Evolutionary conservation across 257 asterid genomes (phyloP).

Genomic region (Cordia subcordata): DNA sequence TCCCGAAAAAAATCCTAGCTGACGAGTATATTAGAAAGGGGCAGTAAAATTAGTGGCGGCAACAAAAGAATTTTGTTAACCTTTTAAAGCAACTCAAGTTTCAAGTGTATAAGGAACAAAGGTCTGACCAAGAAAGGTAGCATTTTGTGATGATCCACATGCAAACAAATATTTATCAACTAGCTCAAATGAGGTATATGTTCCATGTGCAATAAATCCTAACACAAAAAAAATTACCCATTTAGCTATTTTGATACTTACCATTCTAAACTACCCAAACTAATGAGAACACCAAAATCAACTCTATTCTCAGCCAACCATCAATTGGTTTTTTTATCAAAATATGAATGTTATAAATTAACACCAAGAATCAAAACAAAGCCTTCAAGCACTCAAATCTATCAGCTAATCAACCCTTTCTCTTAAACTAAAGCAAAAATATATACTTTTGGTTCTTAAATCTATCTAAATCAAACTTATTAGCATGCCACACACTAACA

Average conservation of each 20-base stretch:
- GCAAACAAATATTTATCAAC: conserved; percentile 31
- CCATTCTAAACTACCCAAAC: background rate
- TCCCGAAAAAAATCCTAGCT: conserved; percentile 26
- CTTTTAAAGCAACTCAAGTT: conserved; percentile 25
- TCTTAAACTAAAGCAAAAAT: no score
- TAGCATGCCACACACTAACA: no score
- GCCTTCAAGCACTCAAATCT: background rate
- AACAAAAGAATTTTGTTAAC: conserved; percentile 16
- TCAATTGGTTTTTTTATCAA: conserved; percentile 3
- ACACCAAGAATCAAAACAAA: conserved; percentile 1
- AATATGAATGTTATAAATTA: background rate
- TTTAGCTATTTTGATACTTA: conserved; percentile 8
- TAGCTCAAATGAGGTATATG: conserved; percentile 28
- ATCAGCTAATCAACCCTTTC: no score
- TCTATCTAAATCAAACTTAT: conserved; percentile 3
- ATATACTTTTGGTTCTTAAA: conserved; percentile 2
- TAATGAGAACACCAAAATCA: no score
- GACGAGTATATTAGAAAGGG: conserved; percentile 31
- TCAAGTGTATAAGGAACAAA: conserved; percentile 31
- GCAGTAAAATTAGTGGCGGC: conserved; percentile 26
- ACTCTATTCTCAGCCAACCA: no score
- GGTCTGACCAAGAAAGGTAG: conserved; percentile 29
- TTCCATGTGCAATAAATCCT: conserved; percentile 10
- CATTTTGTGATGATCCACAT: conserved; percentile 43
- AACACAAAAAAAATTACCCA: conserved; percentile 18